phyloP scores from a whole-genome alignment of 331 rosid species.

The Malus hybrid region DNA sequence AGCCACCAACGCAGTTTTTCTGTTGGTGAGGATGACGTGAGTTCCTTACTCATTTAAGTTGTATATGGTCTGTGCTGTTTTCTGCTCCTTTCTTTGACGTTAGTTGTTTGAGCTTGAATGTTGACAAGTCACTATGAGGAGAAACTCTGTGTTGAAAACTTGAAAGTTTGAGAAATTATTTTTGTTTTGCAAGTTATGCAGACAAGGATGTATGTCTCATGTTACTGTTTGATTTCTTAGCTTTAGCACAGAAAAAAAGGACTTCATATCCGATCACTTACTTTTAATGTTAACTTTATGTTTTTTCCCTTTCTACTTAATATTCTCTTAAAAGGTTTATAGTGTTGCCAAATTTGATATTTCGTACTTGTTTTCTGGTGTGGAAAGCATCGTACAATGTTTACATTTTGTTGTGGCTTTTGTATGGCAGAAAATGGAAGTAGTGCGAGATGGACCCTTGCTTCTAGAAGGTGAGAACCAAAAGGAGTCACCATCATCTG shows the following conservation, averaged over 20 bases:
- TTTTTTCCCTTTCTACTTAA: neutral
- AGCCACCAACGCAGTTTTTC: slow-evolving; percentile 71
- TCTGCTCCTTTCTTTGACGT: neutral
- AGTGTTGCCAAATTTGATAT: neutral
- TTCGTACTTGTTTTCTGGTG: neutral
- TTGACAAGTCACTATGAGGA: neutral
- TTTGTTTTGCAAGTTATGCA: neutral
- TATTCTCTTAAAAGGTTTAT: neutral
- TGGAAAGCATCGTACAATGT: slow-evolving; percentile 8
- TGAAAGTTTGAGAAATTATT: neutral
- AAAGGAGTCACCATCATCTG: slow-evolving; percentile 44
- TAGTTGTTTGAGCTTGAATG: neutral
- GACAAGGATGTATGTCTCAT: neutral
- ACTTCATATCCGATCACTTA: slow-evolving; percentile 7
- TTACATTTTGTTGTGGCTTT: neutral
- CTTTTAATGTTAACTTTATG: neutral
- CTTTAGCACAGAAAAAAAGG: neutral
- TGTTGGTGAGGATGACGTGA: slow-evolving; percentile 88
- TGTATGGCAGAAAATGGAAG: slow-evolving; percentile 51
- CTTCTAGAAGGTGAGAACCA: slow-evolving; percentile 55
- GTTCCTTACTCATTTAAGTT: slow-evolving; percentile 24
- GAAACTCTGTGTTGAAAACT: neutral
- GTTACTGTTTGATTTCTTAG: slow-evolving; percentile 6
- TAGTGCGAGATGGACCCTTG: slow-evolving; percentile 43
- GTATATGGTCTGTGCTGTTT: neutral